Evolutionary conservation across 257 asterid genomes (phyloP), one percentile per base, ranked within the genome.

Genomic region (Solanum pinnatisectum): DNA sequence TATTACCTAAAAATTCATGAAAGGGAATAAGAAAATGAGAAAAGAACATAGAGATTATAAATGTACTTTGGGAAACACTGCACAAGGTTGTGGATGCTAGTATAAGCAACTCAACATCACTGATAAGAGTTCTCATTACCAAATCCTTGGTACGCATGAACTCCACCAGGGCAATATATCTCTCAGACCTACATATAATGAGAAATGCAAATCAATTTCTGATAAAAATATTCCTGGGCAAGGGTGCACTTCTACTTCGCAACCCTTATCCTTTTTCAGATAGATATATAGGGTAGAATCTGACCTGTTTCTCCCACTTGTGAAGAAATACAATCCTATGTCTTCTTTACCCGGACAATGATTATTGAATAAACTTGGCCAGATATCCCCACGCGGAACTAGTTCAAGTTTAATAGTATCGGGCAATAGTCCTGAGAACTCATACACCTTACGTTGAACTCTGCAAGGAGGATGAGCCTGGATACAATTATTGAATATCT

Each of bases 291-390:
- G 52, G 73, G 63, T 18, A 74, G 85, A 82, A 39, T 44, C 89
- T 42, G 65, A 95, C 98, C 96, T 92, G 52, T 87, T 88, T 39
- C 83, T 70, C 20, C 70, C 89, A 77, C 92, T 63, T 1, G 98
- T 95, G 44, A 93, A 93, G 87, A 96, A 93, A 88, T 93, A 96
- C 8, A 96, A 73, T 2, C 92, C 98, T 52, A 96, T 90, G 40
- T 93, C 95, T 22, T 87, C 87, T 83, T 42, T 86, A 83, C 90
- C 94, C 2, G 93, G 94, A 87, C 39, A 23, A 74, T 87, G 25
- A 30, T 91, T 92, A 40, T 78, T 87, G 88, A 92, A 93, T 77
- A 94, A 56, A 63, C 68, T 87, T 36, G 35, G 68, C 94, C 91
- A 92, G 5, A 90, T 42, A 74, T 90, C 79, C 85, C 86, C 33